Base-by-base conservation (phyloP, 1,139 yeast genomes). In the Hyphopichia buzzinii region DNA sequence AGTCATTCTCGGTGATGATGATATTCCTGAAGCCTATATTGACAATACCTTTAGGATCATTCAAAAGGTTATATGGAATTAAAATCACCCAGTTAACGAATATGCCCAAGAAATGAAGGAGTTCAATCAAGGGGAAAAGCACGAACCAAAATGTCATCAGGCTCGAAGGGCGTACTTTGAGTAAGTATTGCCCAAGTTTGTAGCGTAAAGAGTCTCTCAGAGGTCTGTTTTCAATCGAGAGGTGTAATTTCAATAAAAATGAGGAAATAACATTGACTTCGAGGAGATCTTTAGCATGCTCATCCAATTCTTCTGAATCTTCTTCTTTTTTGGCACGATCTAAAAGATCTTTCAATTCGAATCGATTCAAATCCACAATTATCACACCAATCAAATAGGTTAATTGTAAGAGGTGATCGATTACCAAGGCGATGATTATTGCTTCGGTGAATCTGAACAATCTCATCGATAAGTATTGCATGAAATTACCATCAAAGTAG, bases 311-410 rank as follows among this genome's bases (percentile, higher is more conserved):
- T 1, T n/a, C 16, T 3, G 8, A n/a, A 12, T n/a, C n/a, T n/a
- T 22, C 15, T 5, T 10, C 28, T 4, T 26, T 17, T 5, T 22
- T 7, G 22, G 36, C 27, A 11, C 17, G 23, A 13, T 34, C 35
- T 15, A 77, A 48, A 25, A 79, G 54, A 41, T 81, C 87, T 8
- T 76, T 74, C 15, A 83, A 64, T 48, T 83, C 89, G 28, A 74
- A 57, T 38, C 88, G 68, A 31, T 79, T 73, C 32, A 82, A 62
- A 58, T 87, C 95, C 31, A 86, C 74, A 21, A 82, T 71, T 13
- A 85, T 59, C 0, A 84, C 76, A 0, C 89, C 81, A 1, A 80
- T 64, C 41, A 84, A 74, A 52, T 69, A 84, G 0, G 90, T 76
- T 35, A 78, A 50, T 46, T 82, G 88, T 32, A 86, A 58, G 3